phyloP scores from a whole-genome alignment of 2,329 filamentous ascomycete genomes.

The Zasmidium citrigriseum region DNA sequence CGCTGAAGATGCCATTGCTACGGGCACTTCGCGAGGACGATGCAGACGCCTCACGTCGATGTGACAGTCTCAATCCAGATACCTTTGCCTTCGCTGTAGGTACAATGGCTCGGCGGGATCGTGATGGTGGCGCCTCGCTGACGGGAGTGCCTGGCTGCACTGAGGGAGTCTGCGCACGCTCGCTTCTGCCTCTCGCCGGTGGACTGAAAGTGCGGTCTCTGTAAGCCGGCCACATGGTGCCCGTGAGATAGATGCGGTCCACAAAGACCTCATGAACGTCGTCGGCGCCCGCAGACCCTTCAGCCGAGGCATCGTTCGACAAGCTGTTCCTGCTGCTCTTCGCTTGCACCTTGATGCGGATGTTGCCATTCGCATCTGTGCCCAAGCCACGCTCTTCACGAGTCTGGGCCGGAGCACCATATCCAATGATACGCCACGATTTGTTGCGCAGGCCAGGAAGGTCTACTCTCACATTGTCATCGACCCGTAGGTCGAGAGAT shows the following conservation, averaged over 20 bases:
- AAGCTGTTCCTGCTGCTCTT: slow-evolving; percentile 43
- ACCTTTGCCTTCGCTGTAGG: slow-evolving; percentile 15
- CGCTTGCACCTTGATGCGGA: slow-evolving; percentile 41
- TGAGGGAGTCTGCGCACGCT: slow-evolving; percentile 11
- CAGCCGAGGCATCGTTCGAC: slow-evolving; percentile 8
- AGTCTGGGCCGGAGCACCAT: slow-evolving; percentile 38
- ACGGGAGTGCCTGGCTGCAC: slow-evolving; percentile 37
- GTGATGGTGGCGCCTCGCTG: slow-evolving; percentile 51
- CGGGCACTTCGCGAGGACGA: slow-evolving; percentile 15
- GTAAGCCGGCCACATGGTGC: slow-evolving; percentile 45
- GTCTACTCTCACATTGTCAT: slow-evolving; percentile 52
- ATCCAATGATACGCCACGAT: slow-evolving; percentile 46
- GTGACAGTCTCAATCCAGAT: slow-evolving; percentile 13
- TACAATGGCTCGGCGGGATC: slow-evolving; percentile 44
- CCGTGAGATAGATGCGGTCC: slow-evolving; percentile 46
- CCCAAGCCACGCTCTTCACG: slow-evolving; percentile 35
- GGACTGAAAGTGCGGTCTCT: slow-evolving; percentile 40
- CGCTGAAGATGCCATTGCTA: slow-evolving; percentile 60
- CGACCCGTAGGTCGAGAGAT: slow-evolving; percentile 44
- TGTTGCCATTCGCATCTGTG: slow-evolving; percentile 45
- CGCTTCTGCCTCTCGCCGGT: slow-evolving; percentile 8
- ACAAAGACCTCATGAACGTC: slow-evolving; percentile 43
- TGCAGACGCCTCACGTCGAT: slow-evolving; percentile 30
- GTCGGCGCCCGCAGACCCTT: slow-evolving; percentile 14
- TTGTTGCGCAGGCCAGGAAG: slow-evolving; percentile 45